phyloP scores from a whole-genome alignment of 108 stramenopile species.

The Skeletonema menzelii region DNA sequence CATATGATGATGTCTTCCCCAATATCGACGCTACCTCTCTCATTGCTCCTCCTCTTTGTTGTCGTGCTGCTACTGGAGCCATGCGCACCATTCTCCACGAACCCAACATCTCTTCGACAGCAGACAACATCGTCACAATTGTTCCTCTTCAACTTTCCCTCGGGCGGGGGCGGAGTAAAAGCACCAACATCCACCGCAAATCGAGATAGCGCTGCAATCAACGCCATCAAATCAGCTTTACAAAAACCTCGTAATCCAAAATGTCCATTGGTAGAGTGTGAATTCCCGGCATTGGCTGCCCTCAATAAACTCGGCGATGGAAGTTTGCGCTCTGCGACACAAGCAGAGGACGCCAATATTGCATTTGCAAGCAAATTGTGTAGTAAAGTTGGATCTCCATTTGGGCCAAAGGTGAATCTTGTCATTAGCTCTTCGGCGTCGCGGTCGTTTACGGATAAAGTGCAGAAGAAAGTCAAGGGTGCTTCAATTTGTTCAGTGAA shows the following conservation, averaged over 20 bases:
- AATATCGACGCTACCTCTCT: no score
- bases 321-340: constrained; percentile 58
- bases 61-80: no score
- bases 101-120: no score
- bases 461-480: constrained; percentile 34
- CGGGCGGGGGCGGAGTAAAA: background rate
- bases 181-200: constrained; percentile 21
- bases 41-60: no score
- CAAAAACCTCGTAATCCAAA: constrained; percentile 38
- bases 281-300: constrained; percentile 65
- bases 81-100: no score
- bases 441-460: constrained; percentile 42
- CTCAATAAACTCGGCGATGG: constrained; percentile 82
- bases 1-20: no score
- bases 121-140: no score
- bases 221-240: constrained; percentile 56
- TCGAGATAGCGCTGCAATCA: constrained; percentile 61
- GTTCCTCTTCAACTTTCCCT: no score
- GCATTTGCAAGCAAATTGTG: constrained; percentile 55
- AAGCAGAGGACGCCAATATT: constrained; percentile 68
- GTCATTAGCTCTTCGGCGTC: constrained; percentile 54
- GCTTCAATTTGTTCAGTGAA: constrained; percentile 24
- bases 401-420: constrained; percentile 58
- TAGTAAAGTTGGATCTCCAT: constrained; percentile 21
- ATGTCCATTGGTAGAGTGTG: constrained; percentile 70